Conservation (phyloP, 257 asterid genomes). For the Przewalskia tangutica region DNA sequence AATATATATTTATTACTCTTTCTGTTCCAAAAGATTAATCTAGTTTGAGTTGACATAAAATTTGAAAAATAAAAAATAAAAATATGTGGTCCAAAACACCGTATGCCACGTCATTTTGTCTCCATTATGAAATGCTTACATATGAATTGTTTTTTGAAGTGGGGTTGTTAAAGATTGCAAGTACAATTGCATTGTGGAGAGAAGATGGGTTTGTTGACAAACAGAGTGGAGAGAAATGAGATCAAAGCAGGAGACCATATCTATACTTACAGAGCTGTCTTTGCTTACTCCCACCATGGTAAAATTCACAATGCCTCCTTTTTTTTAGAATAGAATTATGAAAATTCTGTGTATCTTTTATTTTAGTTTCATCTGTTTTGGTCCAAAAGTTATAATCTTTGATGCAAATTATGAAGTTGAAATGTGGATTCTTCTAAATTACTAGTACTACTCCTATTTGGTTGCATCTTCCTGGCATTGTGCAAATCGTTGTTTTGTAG, state of each 20-base stretch:
- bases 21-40: too few relatives aligned
- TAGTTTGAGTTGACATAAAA: too few relatives aligned
- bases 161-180: neutral
- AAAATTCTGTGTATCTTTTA: neutral
- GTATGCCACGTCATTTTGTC: slow-evolving; percentile 11
- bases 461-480: neutral
- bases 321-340: neutral
- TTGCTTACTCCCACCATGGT: slow-evolving; percentile 84
- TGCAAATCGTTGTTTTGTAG: neutral
- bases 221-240: slow-evolving; percentile 59
- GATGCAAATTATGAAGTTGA: neutral
- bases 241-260: slow-evolving; percentile 78
- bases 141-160: neutral
- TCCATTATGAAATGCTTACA: neutral
- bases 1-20: neutral
- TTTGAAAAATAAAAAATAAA: too few relatives aligned
- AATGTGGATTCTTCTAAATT: slow-evolving; percentile 2
- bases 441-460: neutral
- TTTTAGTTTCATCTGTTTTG: neutral
- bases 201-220: slow-evolving; percentile 68
- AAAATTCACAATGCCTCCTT: neutral
- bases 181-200: neutral
- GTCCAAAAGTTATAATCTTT: neutral
- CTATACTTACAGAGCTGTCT: slow-evolving; percentile 75
- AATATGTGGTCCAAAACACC: too few relatives aligned